phyloP scores from a whole-genome alignment of 441 rosid species.

The Mallotus repandus region DNA sequence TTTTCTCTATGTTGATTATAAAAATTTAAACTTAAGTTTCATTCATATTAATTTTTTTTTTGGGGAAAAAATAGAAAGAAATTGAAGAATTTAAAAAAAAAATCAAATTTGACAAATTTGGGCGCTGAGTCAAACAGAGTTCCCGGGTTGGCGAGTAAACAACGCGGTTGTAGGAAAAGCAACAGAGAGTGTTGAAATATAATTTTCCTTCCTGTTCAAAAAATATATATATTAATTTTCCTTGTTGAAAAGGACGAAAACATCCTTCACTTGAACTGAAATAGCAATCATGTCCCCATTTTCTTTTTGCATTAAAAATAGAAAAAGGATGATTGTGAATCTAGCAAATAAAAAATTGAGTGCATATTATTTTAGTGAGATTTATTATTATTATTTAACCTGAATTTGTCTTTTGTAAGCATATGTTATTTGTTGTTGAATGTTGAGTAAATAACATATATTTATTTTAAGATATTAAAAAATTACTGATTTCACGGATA shows the following conservation, averaged over 20 bases:
- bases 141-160: conserved; percentile 16
- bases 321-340: neutral
- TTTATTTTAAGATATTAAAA: too few relatives aligned
- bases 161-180: conserved; percentile 31
- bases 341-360: neutral
- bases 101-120: neutral
- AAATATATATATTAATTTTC: neutral
- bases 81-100: neutral
- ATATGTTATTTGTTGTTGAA: too few relatives aligned
- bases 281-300: neutral
- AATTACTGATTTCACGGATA: too few relatives aligned
- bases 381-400: too few relatives aligned
- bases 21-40: too few relatives aligned
- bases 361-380: too few relatives aligned
- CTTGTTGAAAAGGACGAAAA: neutral
- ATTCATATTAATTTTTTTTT: too few relatives aligned
- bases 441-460: too few relatives aligned
- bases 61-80: too few relatives aligned
- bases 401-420: too few relatives aligned
- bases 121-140: conserved; percentile 39
- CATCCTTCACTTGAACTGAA: neutral
- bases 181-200: conserved; percentile 4
- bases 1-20: neutral
- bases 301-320: too few relatives aligned
- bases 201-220: neutral